Base-by-base conservation (phyloP, 179 eudicot genomes). In the Sideroxylon spinosum region DNA sequence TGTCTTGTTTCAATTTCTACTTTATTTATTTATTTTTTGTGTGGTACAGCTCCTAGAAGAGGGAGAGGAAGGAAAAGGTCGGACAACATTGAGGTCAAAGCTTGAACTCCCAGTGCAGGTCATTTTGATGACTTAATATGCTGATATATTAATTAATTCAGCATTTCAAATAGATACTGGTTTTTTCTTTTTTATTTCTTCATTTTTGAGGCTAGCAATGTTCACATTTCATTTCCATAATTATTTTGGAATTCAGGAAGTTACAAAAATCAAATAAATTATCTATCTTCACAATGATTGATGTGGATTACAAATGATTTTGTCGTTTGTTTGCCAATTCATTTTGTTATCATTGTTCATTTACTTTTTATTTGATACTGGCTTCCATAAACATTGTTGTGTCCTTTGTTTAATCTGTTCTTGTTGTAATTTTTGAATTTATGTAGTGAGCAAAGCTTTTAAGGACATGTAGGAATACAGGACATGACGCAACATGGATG, bases 41-140 rank as follows among this genome's bases (percentile, higher is more conserved):
- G 72, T 1, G 56, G 16, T 7, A 70, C 82, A 95, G 98, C 87
- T 95, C 59, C 85, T 95, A 76, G 99, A 95, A 86, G 98, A 95
- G 80, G 93, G 96, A 61, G 97, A 90, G 80, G 99, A 95, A 78
- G 97, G 94, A 57, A 95, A 95, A 79, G 94, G 81, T 74, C 87
- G 95, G 77, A 85, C 90, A 74, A 90, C 93, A 10, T 76, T 92
- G 85, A 90, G 92, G 90, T 86, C 97, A 84, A 95, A 92, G 88
- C 93, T 93, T 77, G 98, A 95, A 85, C 92, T 92, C 66, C 99
- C 99, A 7, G 97, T 93, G 82, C 99, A 95, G 98, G 98, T 93
- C 55, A 50, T 75, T 75, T 76, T 53, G 7, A 52, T 70, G 11
- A 64, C 79, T 37, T 68, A 14, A 74, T 75, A 20, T 65, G 55